Conservation (phyloP, 2,329 filamentous ascomycete species). For the Cladosporium sp. region DNA sequence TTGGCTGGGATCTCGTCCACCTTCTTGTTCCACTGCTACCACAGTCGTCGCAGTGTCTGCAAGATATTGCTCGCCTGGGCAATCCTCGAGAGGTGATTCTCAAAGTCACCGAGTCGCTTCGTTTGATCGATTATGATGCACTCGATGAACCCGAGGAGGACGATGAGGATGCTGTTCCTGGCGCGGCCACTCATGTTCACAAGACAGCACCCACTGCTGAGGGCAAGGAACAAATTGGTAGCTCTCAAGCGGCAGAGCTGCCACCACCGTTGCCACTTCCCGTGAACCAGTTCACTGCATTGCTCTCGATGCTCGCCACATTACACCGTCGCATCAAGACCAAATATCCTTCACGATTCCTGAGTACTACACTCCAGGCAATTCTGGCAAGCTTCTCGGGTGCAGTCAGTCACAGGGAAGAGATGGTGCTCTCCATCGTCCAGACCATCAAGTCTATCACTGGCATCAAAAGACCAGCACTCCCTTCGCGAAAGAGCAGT, state of each 20-base stretch:
- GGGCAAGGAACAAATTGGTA: constrained; percentile 7
- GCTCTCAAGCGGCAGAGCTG: constrained; percentile 19
- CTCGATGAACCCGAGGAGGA: constrained; percentile 54
- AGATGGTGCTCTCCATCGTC: constrained; percentile 66
- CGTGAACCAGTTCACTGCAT: constrained; percentile 59
- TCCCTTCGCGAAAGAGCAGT: constrained; percentile 56
- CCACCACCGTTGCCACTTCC: constrained; percentile 36
- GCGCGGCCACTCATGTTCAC: constrained; percentile 18
- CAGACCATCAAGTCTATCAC: constrained; percentile 67
- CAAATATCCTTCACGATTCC: constrained; percentile 71
- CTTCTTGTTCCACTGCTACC: constrained; percentile 65
- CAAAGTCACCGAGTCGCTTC: constrained; percentile 71
- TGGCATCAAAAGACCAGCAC: constrained; percentile 61
- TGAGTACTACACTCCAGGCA: constrained; percentile 71
- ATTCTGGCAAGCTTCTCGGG: constrained; percentile 64
- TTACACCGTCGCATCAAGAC: constrained; percentile 72
- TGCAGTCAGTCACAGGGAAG: constrained; percentile 52
- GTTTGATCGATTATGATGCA: constrained; percentile 51
- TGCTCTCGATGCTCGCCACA: constrained; percentile 68
- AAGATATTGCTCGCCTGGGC: constrained; percentile 70
- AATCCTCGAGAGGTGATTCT: constrained; percentile 79
- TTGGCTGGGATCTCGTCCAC: constrained; percentile 80
- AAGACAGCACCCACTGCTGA: constrained; percentile 22
- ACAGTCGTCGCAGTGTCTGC: constrained; percentile 64
- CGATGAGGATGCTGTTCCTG: constrained; percentile 28